phyloP scores from a whole-genome alignment of 306 rosid genomes.

The Vigna angularis region DNA sequence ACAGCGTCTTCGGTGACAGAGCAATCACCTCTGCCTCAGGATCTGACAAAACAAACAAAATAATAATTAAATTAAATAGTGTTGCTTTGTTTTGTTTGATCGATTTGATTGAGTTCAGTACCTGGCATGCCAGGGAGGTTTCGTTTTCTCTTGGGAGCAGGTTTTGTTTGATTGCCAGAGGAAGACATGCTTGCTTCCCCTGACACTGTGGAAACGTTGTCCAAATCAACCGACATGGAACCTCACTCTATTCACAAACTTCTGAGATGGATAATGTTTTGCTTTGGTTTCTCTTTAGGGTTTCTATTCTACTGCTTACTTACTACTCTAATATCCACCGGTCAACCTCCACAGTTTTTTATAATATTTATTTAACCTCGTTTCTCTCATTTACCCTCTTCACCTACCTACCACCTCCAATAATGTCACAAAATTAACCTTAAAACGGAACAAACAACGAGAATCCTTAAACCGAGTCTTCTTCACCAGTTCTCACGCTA shows the following conservation, averaged over 20 bases:
- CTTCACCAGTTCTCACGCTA: not conserved
- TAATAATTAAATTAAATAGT: not conserved
- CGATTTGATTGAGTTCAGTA: slow-evolving; percentile 9
- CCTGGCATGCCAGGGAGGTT: slow-evolving; percentile 98
- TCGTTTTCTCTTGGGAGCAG: slow-evolving; percentile 75
- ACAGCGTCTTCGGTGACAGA: slow-evolving; percentile 81
- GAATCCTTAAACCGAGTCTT: slow-evolving; percentile 51
- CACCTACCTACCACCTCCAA: slow-evolving; percentile 75
- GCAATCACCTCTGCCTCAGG: slow-evolving; percentile 97
- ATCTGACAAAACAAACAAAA: slow-evolving; percentile 52
- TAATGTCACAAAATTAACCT: slow-evolving; percentile 59
- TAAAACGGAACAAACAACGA: slow-evolving; percentile 49
- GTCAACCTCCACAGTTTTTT: slow-evolving; percentile 57
- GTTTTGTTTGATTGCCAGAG: slow-evolving; percentile 67
- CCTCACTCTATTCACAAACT: slow-evolving; percentile 21
- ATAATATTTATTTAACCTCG: not conserved
- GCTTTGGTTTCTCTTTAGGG: slow-evolving; percentile 44
- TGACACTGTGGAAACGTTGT: slow-evolving; percentile 78
- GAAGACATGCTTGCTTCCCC: slow-evolving; percentile 89
- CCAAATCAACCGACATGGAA: slow-evolving; percentile 74
- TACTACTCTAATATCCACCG: slow-evolving; percentile 56
- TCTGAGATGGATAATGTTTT: slow-evolving; percentile 36
- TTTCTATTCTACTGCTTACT: slow-evolving; percentile 28
- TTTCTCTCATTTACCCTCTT: slow-evolving; percentile 44
- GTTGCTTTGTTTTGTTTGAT: not conserved